Percentiles rank a stretch among this genome's conserved stretches.
phyloP scores from a whole-genome alignment of 2,329 filamentous ascomycete genomes.

The Ascochyta pisi region DNA sequence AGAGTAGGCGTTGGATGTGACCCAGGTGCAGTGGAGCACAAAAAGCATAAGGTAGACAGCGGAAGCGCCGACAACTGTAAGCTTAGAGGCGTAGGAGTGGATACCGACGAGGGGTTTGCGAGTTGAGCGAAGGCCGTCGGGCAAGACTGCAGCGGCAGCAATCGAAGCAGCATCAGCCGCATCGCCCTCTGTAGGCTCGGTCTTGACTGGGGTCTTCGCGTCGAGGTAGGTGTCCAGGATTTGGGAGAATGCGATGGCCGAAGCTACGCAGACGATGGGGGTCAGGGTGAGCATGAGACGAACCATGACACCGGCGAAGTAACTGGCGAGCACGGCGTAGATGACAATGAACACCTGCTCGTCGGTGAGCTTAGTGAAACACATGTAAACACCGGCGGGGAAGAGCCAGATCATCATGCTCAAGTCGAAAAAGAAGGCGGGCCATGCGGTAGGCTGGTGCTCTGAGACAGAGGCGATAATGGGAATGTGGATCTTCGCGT shows the following conservation, averaged over 20 bases:
- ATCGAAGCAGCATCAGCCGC: slow-evolving; percentile 41
- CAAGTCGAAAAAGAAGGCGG: slow-evolving; percentile 98
- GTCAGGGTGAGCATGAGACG: slow-evolving; percentile 97
- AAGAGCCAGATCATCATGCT: slow-evolving; percentile 99
- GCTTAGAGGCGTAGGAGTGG: slow-evolving; percentile 80
- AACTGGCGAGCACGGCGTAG: slow-evolving; percentile 94
- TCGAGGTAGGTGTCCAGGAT: slow-evolving; percentile 87
- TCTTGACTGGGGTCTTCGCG: slow-evolving; percentile 63
- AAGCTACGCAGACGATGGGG: slow-evolving; percentile 92
- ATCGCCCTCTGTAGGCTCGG: slow-evolving; percentile 56
- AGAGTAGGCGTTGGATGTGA: slow-evolving; percentile 98
- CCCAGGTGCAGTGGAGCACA: slow-evolving; percentile 98
- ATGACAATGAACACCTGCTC: slow-evolving; percentile 98
- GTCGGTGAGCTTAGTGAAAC: slow-evolving; percentile 90
- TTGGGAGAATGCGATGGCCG: slow-evolving; percentile 84
- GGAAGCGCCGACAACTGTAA: slow-evolving; percentile 74
- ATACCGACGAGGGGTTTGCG: slow-evolving; percentile 80
- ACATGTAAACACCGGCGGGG: slow-evolving; percentile 97
- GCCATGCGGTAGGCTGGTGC: slow-evolving; percentile 98
- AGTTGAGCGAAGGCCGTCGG: slow-evolving; percentile 71
- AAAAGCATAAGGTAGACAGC: slow-evolving; percentile 87
- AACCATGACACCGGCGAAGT: slow-evolving; percentile 99
- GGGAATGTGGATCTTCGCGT: slow-evolving; percentile 98
- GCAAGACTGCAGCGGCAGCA: slow-evolving; percentile 59
- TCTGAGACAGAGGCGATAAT: slow-evolving; percentile 99